These are phyloP conservation scores for Podospora didyma DNA, from an alignment of 495 filamentous ascomycete species.

Conservation along the genomic window DNA sequence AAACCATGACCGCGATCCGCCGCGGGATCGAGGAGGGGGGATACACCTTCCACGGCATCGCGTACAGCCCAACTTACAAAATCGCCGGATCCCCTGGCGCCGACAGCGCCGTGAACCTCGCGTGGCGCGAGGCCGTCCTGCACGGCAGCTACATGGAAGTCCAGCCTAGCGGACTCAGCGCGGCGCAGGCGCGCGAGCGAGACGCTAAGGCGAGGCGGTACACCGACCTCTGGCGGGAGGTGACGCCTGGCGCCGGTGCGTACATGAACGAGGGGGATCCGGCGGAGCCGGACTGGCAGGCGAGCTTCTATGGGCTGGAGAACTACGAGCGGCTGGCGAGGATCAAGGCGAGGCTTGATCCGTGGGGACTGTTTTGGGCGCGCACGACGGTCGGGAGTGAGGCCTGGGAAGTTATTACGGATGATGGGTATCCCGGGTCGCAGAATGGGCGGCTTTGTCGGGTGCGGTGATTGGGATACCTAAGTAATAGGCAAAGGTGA, in stretches of 20 bases:
- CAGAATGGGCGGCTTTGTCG: slow-evolving; percentile 34
- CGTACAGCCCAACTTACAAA: slow-evolving; percentile 26
- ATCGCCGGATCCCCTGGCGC: slow-evolving; percentile 36
- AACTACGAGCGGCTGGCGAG: slow-evolving; percentile 46
- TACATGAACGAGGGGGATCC: slow-evolving; percentile 53
- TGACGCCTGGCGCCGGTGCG: slow-evolving; percentile 33
- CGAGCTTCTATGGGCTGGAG: slow-evolving; percentile 52
- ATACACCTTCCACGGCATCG: slow-evolving; percentile 45
- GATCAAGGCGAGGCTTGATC: slow-evolving; percentile 52
- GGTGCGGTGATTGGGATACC: no score
- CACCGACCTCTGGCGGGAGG: slow-evolving; percentile 29
- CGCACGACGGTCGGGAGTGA: slow-evolving; percentile 52
- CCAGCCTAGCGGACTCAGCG: slow-evolving; percentile 21
- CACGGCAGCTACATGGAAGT: slow-evolving; percentile 45
- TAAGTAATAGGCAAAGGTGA: no score
- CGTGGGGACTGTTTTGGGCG: slow-evolving; percentile 51
- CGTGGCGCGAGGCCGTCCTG: slow-evolving; percentile 50
- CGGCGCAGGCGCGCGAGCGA: slow-evolving; percentile 20
- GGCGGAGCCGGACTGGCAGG: slow-evolving; percentile 53
- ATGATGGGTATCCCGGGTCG: slow-evolving; percentile 43
- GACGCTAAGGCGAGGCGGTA: slow-evolving; percentile 22
- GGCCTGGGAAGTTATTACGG: slow-evolving; percentile 37
- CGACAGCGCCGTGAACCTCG: slow-evolving; percentile 49
- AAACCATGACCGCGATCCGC: slow-evolving; percentile 43
- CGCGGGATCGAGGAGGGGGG: slow-evolving; percentile 42